phyloP scores from a whole-genome alignment of 805 yeast species.

The Yarrowia sp. region DNA sequence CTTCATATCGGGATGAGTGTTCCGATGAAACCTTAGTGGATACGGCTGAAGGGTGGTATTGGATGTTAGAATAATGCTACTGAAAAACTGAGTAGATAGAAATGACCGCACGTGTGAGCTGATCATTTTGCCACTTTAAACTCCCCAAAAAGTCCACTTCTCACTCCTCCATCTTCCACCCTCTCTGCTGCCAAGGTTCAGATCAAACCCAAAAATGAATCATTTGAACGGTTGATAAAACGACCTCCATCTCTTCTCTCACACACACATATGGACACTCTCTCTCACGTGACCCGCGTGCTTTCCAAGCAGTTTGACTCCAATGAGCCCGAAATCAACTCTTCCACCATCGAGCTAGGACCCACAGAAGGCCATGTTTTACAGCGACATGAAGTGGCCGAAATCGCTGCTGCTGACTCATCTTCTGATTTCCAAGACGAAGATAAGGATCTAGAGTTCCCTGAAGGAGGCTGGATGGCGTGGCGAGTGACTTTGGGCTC shows the following conservation, averaged over 20 bases:
- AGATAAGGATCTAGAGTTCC: slow-evolving; percentile 37
- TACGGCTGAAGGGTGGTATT: neutral
- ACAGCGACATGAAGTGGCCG: neutral
- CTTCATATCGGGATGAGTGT: neutral
- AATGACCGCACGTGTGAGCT: neutral
- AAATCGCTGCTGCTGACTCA: neutral
- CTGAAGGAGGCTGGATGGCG: slow-evolving; percentile 59
- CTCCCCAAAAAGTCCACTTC: neutral
- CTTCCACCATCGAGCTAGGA: slow-evolving; percentile 11
- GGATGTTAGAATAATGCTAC: neutral
- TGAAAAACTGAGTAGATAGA: neutral
- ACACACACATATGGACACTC: neutral
- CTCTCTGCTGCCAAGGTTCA: neutral
- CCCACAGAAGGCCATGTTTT: slow-evolving; percentile 20
- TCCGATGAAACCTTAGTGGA: neutral
- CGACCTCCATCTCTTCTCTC: too few species aligned
- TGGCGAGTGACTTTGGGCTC: slow-evolving; percentile 58
- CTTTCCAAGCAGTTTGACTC: slow-evolving; percentile 9
- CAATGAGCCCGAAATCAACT: neutral
- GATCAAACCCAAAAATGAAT: slow-evolving; percentile 6
- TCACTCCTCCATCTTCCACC: neutral
- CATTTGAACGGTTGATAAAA: neutral
- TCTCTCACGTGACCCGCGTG: slow-evolving; percentile 14
- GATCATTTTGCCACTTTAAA: neutral
- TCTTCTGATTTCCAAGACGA: slow-evolving; percentile 11